Evolutionary conservation across 2,329 filamentous ascomycete species (phyloP), one percentile per base, ranked within the genome.

Genomic region (Sclerotinia trifoliorum): DNA sequence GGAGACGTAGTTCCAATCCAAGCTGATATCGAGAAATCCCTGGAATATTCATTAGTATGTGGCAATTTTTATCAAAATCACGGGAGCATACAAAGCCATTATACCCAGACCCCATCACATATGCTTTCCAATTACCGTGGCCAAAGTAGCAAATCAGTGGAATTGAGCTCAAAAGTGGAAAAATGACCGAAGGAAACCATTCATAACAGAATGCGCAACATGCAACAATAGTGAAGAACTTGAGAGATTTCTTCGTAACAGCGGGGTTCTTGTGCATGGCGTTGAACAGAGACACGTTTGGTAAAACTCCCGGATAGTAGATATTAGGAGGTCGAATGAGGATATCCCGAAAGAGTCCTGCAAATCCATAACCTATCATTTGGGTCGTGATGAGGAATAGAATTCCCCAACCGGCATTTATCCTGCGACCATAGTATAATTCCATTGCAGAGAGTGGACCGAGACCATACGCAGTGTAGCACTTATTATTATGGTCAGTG

Each of bases 371-470:
- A 11, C 88, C 88, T 68, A 88, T 86, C 74, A 86, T 82, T 68
- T 89, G 85, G 1, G 85, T 88, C 2, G 86, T 87, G 68, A 89
- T 83, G 66, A 83, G 83, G 69, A 88, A 81, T 5, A 89, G 78
- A 7, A 88, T 73, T 0, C 60, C 66, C 79, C 79, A 17, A 80
- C 69, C 52, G 76, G 77, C 60, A 75, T 74, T 1, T 80, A 81
- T 44, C 84, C 69, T 2, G 82, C 83, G 11, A 79, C 80, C 67
- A 84, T 76, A 35, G 82, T 83, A 64, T 80, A 85, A 0, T 29
- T 86, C 80, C 78, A 91, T 89, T 0, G 89, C 89, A 3, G 91
- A 81, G 58, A 93, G 85, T 54, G 92, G 88, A 71, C 92, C 90
- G 26, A 78, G 74, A 35, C 77, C 77, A 26, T 75, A 76, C 13